Evolutionary conservation across 495 filamentous ascomycete genomes (phyloP), one percentile per base, ranked within the genome.

Genomic region (Platismatia glauca): DNA sequence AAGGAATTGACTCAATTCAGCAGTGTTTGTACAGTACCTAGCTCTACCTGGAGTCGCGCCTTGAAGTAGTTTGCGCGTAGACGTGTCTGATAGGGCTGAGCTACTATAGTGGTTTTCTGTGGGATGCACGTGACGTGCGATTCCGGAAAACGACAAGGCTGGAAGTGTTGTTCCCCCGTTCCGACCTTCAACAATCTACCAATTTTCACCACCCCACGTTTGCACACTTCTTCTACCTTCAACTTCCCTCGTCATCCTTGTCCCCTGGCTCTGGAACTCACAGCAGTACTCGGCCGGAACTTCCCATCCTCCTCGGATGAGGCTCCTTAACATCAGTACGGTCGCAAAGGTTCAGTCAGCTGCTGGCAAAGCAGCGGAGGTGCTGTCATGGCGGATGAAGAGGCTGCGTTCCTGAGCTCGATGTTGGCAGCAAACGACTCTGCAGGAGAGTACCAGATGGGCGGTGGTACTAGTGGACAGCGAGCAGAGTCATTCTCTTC

Each of bases 361-460:
- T 41, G 37, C 59, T 43, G 27, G 50, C 34, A 24, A 13, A 55
- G 38, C 59, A 39, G 59, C n/a, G 48, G 43, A 55, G 59, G 48
- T 53, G 24, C 71, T 37, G 39, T 61, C 59, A 86, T 86, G 84
- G 81, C 81, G 60, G 82, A 84, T 66, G 77, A 81, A 58, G 84
- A 87, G 72, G 73, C 80, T 62, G 83, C 85, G 69, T 85, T 86
- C 69, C 77, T 79, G 52, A 59, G 71, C 41, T 68, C 72, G 31
- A 75, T 78, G 75, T 69, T 73, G 44, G 71, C 66, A 48, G 62
- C 61, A 29, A 64, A 67, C 35, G 62, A 72, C 58, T 61, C 55
- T 46, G 59, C 64, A 58, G 69, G 61, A 57, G 34, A 35, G 37
- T 67, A 68, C 55, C 53, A 63, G 35, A 55, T 50, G 37, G 59